phyloP scores from a whole-genome alignment of 139 green algal species.

The Ettlia oleoabundans region DNA sequence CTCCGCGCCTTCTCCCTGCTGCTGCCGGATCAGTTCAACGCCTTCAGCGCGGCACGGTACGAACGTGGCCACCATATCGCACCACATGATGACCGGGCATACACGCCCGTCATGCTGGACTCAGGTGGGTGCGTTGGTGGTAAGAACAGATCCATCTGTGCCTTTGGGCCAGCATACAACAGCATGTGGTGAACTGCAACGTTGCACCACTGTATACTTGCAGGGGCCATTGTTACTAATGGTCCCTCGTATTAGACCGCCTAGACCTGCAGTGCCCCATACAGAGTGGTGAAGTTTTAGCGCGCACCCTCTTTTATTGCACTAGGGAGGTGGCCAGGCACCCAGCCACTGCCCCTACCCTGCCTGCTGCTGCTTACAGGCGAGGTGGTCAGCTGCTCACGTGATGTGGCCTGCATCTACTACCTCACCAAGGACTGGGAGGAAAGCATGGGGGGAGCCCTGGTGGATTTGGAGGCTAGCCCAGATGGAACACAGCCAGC shows the following conservation, averaged over 20 bases:
- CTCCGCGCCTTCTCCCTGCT: conserved; percentile 56
- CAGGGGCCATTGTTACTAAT: too few species aligned
- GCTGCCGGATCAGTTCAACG: conserved; percentile 45
- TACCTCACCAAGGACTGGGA: conserved; percentile 53
- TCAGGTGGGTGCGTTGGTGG: not conserved
- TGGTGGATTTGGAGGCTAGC: conserved; percentile 32
- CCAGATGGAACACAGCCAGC: too few species aligned
- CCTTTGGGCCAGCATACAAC: too few species aligned
- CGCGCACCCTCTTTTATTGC: too few species aligned
- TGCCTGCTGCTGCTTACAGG: not conserved
- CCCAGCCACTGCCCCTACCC: too few species aligned
- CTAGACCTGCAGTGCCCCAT: too few species aligned
- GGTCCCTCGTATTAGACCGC: too few species aligned
- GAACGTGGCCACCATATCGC: conserved; percentile 40
- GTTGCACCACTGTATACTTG: too few species aligned
- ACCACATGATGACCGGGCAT: conserved; percentile 50
- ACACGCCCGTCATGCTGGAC: conserved; percentile 46
- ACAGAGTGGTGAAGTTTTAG: too few species aligned
- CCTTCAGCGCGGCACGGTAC: conserved; percentile 56
- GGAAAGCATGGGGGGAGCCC: conserved; percentile 15
- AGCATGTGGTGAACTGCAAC: too few species aligned
- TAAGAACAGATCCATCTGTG: not conserved
- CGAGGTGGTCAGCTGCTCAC: conserved; percentile 40
- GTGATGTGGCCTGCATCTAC: conserved; percentile 44
- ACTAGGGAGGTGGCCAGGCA: too few species aligned